Evolutionary conservation across 768 basidiomycete species (phyloP), one percentile per base, ranked within the genome.

Genomic region (Collybiopsis confluens): DNA sequence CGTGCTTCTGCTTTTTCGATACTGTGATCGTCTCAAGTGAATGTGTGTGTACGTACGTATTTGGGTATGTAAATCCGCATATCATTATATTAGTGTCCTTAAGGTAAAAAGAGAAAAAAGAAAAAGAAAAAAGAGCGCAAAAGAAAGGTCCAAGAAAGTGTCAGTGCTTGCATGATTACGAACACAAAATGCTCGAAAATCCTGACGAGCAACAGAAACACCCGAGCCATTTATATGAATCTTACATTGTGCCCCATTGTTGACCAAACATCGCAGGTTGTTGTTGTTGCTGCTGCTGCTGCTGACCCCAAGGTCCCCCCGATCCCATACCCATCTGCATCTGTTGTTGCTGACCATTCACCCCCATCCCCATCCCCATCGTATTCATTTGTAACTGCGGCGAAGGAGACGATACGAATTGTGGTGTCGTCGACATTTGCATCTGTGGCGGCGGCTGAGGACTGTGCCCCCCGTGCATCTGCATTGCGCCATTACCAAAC

Each of bases 191-290:
- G n/a, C n/a, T n/a, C n/a, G n/a, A n/a, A n/a, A n/a, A n/a, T n/a
- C n/a, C n/a, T n/a, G n/a, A n/a, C n/a, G n/a, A n/a, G n/a, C n/a
- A n/a, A n/a, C n/a, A n/a, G n/a, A n/a, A n/a, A n/a, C n/a, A n/a
- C n/a, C n/a, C n/a, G n/a, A n/a, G n/a, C n/a, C n/a, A n/a, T n/a
- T n/a, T n/a, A n/a, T n/a, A n/a, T n/a, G n/a, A n/a, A 43, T 13
- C 24, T 50, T 64, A 75, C 67, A 75, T 67, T 21, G 68, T 61
- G 27, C 74, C 72, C 73, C 75, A 75, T 56, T 64, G 62, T 54
- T 62, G 30, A 37, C 55, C 54, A 52, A 47, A 55, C 58, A 59
- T 52, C 20, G 57, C 48, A 50, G 57, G 2, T 40, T 50, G 53
- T 52, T 42, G 57, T 54, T 43, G 49, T 26, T 41, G 52, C 45